phyloP scores from a whole-genome alignment of 805 yeast species.

The Trichomonascus vanleenenianus region DNA sequence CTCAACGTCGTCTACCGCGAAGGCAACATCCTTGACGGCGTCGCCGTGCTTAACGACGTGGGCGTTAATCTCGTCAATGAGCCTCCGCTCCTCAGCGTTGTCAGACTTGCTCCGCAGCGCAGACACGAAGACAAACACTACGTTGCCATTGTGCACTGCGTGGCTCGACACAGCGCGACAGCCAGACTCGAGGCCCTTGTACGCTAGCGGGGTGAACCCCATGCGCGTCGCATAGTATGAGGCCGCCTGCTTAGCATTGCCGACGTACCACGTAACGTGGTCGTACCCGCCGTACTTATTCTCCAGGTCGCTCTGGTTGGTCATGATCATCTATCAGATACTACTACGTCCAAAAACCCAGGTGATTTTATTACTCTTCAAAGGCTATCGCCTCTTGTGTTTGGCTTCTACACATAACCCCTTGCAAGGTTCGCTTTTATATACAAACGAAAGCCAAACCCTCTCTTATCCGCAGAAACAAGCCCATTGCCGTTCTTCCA shows the following conservation, averaged over 20 bases:
- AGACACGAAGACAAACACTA: slow-evolving; percentile 40
- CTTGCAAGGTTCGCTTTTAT: too few species aligned
- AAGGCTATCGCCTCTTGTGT: too few species aligned
- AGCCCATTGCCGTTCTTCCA: too few species aligned
- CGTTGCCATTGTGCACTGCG: slow-evolving; percentile 52
- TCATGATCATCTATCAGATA: too few species aligned
- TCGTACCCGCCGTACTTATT: slow-evolving; percentile 39
- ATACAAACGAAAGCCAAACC: too few species aligned
- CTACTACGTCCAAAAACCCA: too few species aligned
- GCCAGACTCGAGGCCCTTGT: slow-evolving; percentile 62
- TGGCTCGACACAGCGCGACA: slow-evolving; percentile 46
- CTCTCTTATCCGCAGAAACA: too few species aligned
- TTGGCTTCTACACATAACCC: too few species aligned
- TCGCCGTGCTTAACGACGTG: slow-evolving; percentile 60
- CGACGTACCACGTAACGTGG: slow-evolving; percentile 61
- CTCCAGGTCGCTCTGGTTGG: not conserved
- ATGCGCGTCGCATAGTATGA: slow-evolving; percentile 42
- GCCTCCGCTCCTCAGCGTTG: slow-evolving; percentile 17
- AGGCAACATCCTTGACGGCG: slow-evolving; percentile 71
- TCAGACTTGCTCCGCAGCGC: slow-evolving; percentile 27
- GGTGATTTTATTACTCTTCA: too few species aligned
- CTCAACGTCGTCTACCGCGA: slow-evolving; percentile 48
- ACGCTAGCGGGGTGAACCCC: slow-evolving; percentile 61
- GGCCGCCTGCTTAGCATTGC: slow-evolving; percentile 65
- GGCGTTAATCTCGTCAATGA: slow-evolving; percentile 34